phyloP scores from a whole-genome alignment of 108 stramenopile species.

The Halocafeteria seosinensis region DNA sequence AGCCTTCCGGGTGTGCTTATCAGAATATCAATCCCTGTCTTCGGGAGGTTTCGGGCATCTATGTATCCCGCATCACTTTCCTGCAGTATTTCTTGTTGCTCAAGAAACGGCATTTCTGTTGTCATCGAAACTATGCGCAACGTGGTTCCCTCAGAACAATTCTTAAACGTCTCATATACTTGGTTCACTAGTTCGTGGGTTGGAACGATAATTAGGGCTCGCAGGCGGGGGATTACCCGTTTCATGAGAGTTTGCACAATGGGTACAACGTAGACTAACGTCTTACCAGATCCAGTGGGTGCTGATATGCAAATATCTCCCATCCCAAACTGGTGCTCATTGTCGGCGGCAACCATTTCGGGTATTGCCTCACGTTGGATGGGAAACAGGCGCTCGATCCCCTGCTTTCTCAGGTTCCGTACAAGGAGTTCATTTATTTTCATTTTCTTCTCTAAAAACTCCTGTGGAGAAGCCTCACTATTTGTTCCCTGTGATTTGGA shows the following conservation, averaged over 20 bases:
- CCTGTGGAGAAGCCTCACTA: too few species aligned
- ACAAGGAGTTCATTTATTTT: too few species aligned
- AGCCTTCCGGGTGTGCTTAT: conserved; percentile 86
- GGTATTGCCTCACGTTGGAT: conserved; percentile 67
- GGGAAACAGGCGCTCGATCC: conserved; percentile 56
- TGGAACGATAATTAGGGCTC: conserved; percentile 73
- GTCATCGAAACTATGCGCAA: conserved; percentile 19
- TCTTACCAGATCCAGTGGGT: conserved; percentile 70
- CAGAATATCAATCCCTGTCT: conserved; percentile 65
- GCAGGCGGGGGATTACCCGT: conserved; percentile 31
- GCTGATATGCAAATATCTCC: conserved; percentile 66
- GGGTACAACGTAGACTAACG: conserved; percentile 60
- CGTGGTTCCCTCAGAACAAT: conserved; percentile 3
- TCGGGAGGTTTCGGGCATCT: too few species aligned
- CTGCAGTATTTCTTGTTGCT: conserved; percentile 67
- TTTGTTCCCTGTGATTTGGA: too few species aligned
- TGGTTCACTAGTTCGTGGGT: conserved; percentile 45
- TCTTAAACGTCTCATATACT: conserved; percentile 48
- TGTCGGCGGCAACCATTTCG: conserved; percentile 53
- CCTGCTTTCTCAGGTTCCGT: background rate
- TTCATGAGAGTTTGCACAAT: conserved; percentile 54
- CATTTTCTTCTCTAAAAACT: too few species aligned
- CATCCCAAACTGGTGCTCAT: conserved; percentile 24
- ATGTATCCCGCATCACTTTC: conserved; percentile 62
- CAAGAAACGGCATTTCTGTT: conserved; percentile 51